phyloP scores from a whole-genome alignment of 1,139 yeast genomes.

The Geotrichum candidum region DNA sequence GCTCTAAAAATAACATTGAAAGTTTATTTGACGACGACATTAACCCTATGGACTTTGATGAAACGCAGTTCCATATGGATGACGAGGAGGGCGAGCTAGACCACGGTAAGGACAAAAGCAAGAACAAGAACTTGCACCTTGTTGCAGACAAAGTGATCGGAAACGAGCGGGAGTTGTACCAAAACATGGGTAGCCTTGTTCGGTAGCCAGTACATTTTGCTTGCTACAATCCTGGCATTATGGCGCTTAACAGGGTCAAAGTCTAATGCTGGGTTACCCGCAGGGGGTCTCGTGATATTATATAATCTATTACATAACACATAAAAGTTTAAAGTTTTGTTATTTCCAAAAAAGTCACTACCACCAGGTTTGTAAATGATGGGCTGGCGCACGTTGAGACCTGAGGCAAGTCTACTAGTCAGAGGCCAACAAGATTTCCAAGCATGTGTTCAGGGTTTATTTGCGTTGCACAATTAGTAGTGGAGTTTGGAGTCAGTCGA shows the following conservation, averaged over 20 bases:
- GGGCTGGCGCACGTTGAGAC: too few species aligned
- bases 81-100: background rate
- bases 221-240: background rate
- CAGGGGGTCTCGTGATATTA: background rate
- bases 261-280: background rate
- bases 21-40: constrained; percentile 5
- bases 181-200: constrained; percentile 7
- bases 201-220: background rate
- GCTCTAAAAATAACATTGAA: background rate
- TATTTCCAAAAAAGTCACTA: background rate
- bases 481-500: too few species aligned
- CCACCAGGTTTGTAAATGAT: background rate
- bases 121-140: background rate
- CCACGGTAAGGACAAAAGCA: background rate
- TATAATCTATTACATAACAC: background rate
- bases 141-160: background rate
- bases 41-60: background rate
- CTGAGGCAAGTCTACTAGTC: too few species aligned
- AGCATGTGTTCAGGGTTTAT: too few species aligned
- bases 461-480: too few species aligned
- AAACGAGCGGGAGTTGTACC: constrained; percentile 1
- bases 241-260: background rate
- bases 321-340: background rate
- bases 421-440: too few species aligned
- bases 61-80: constrained; percentile 8